These are phyloP conservation scores for Penicillium sp. DNA, from an alignment of 2,329 filamentous ascomycete genomes.

Conservation along the genomic window DNA sequence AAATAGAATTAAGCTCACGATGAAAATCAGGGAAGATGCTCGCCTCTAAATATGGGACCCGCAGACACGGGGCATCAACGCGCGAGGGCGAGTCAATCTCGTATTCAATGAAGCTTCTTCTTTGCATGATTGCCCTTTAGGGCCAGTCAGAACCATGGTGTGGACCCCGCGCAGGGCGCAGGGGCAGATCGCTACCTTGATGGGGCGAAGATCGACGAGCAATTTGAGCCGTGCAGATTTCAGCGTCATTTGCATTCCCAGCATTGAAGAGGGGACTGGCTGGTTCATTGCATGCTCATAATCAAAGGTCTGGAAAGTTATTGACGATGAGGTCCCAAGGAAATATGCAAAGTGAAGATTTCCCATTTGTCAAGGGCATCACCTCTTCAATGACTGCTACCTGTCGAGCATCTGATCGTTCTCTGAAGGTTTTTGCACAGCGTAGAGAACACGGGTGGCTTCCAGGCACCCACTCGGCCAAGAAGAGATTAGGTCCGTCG, in stretches of 20 bases:
- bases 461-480: background rate
- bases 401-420: background rate
- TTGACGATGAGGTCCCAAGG: background rate
- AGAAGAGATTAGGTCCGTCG: background rate
- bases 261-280: background rate
- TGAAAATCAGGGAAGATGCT: background rate
- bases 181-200: background rate
- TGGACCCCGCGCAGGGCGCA: background rate
- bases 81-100: background rate
- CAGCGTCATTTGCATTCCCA: background rate
- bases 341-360: no score
- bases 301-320: background rate
- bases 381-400: background rate
- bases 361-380: background rate
- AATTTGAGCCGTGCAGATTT: background rate
- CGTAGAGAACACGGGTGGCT: background rate
- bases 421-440: background rate
- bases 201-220: background rate
- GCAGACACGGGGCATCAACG: constrained; percentile 1
- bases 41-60: constrained; percentile 2
- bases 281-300: background rate
- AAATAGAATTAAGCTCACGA: background rate
- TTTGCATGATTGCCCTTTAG: background rate
- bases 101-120: constrained; percentile 1
- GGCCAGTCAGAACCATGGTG: constrained; percentile 1